phyloP scores from a whole-genome alignment of 768 basidiomycete genomes.

The Collybia nuda region DNA sequence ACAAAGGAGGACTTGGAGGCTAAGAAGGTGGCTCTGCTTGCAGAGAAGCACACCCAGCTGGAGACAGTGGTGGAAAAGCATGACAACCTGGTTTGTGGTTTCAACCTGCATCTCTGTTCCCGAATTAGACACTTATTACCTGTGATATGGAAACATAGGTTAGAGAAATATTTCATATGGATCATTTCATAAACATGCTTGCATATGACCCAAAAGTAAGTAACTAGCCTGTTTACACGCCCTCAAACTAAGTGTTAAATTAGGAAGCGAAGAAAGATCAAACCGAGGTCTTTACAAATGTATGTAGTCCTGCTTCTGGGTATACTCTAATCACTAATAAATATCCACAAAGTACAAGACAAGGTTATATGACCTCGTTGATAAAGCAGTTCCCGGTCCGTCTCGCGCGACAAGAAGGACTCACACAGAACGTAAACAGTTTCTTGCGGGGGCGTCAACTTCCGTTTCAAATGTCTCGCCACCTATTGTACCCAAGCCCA shows the following conservation, averaged over 20 bases:
- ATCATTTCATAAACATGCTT: conserved; percentile 74
- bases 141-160: conserved; percentile 42
- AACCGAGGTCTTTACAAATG: conserved; percentile 71
- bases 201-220: conserved; percentile 74
- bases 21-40: conserved; percentile 48
- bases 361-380: conserved; percentile 55
- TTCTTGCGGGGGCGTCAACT: conserved; percentile 29
- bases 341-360: conserved; percentile 51
- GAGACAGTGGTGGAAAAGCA: conserved; percentile 61
- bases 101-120: conserved; percentile 2
- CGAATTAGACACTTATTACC: neutral
- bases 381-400: conserved; percentile 43
- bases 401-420: conserved; percentile 63
- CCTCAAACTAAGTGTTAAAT: conserved; percentile 2
- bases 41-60: conserved; percentile 58
- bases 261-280: conserved; percentile 75
- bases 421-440: conserved; percentile 52
- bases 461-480: conserved; percentile 22
- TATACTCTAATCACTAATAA: conserved; percentile 7
- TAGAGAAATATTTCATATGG: conserved; percentile 87
- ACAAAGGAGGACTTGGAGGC: conserved; percentile 26
- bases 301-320: conserved; percentile 30
- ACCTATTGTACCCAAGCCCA: conserved; percentile 16
- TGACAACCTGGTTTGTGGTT: conserved; percentile 67
- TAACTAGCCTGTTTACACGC: neutral